These are phyloP conservation scores for Suillus lakei DNA, from an alignment of 768 basidiomycete genomes.

Conservation along the genomic window DNA sequence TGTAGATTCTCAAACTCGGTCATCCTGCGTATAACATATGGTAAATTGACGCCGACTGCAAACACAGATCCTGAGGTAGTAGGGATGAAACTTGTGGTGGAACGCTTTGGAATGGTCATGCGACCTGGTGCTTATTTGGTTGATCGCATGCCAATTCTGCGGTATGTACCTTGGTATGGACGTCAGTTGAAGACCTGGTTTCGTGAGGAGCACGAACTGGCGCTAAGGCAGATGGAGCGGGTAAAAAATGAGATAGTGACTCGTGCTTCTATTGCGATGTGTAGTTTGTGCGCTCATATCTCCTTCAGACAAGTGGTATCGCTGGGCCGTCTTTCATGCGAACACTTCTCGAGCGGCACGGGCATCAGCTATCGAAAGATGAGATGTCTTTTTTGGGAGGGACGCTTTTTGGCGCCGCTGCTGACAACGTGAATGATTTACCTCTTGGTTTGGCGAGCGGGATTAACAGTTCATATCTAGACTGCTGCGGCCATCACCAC, in stretches of 20 bases:
- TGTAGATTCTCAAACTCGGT: conserved; percentile 52
- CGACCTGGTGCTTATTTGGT: conserved; percentile 32
- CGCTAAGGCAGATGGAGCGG: conserved; percentile 48
- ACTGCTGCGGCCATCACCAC: conserved; percentile 56
- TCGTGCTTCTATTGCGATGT: neutral
- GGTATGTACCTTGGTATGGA: conserved; percentile 60
- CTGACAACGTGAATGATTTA: conserved; percentile 44
- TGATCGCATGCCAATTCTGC: conserved; percentile 33
- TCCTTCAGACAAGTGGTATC: conserved; percentile 9
- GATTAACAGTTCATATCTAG: conserved; percentile 16
- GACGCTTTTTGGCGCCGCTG: conserved; percentile 62
- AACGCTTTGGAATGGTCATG: conserved; percentile 28
- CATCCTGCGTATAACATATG: conserved; percentile 50
- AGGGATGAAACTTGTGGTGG: conserved; percentile 23
- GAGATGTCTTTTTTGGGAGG: conserved; percentile 61
- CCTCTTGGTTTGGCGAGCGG: too few species aligned
- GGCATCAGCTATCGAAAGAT: conserved; percentile 51
- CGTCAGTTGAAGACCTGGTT: conserved; percentile 56
- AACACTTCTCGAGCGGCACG: conserved; percentile 52
- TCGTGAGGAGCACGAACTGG: conserved; percentile 51
- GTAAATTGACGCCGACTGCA: conserved; percentile 54
- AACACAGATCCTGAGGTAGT: conserved; percentile 20
- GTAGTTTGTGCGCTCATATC: neutral
- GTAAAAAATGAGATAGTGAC: conserved; percentile 48
- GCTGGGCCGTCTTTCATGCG: conserved; percentile 45